Evolutionary conservation across 352 stramenopile species (phyloP).

Genomic region (Globisporangium abappressorium): DNA sequence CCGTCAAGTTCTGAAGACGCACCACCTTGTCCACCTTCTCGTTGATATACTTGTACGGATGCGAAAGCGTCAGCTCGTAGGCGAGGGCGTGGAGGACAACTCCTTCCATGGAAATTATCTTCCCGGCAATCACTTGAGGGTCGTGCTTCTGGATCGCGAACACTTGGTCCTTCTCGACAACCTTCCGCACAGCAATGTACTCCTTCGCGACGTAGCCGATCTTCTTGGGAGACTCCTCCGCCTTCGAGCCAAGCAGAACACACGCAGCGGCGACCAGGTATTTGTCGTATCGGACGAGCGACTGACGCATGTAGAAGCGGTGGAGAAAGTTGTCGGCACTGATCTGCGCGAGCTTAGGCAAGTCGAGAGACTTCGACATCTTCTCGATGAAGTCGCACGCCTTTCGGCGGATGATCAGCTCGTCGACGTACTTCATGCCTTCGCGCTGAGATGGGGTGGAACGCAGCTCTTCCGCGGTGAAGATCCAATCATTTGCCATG

Average conservation of each 20-base stretch:
- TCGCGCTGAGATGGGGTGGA: slow-evolving; percentile 66
- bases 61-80: slow-evolving; percentile 82
- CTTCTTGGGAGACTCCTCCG: slow-evolving; percentile 82
- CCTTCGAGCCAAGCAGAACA: slow-evolving; percentile 81
- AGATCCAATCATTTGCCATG: slow-evolving; percentile 76
- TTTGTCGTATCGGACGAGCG: slow-evolving; percentile 82
- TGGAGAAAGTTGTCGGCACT: slow-evolving; percentile 87
- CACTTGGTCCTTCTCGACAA: slow-evolving; percentile 71
- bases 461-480: slow-evolving; percentile 64
- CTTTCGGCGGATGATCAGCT: slow-evolving; percentile 68
- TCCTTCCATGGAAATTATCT: slow-evolving; percentile 85
- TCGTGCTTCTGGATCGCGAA: slow-evolving; percentile 81
- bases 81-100: slow-evolving; percentile 76
- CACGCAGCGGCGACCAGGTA: slow-evolving; percentile 80
- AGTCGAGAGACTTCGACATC: slow-evolving; percentile 70
- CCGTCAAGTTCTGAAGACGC: slow-evolving; percentile 50
- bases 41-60: slow-evolving; percentile 88
- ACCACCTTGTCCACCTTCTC: slow-evolving; percentile 86
- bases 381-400: slow-evolving; percentile 86
- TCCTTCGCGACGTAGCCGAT: slow-evolving; percentile 69
- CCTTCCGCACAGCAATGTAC: slow-evolving; percentile 69
- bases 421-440: slow-evolving; percentile 73
- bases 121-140: slow-evolving; percentile 54
- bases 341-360: slow-evolving; percentile 81
- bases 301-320: slow-evolving; percentile 85